Percentiles rank a stretch among this genome's conserved stretches.
Evolutionary conservation across 2,329 filamentous ascomycete species (phyloP).

Genomic region (Polytolypa hystricis): DNA sequence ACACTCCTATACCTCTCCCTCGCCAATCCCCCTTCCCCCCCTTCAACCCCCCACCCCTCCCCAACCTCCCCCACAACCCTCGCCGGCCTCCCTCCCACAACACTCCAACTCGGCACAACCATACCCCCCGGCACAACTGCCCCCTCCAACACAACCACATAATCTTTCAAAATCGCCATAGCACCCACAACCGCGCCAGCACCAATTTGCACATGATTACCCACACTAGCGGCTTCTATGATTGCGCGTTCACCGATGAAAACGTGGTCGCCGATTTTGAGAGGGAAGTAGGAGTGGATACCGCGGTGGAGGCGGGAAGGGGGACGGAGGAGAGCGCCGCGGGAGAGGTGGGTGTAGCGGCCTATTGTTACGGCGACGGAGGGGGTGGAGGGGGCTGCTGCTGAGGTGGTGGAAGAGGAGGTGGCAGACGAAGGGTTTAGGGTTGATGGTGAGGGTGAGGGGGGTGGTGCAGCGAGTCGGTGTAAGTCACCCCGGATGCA

Average conservation of each 20-base stretch:
- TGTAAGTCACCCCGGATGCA: constrained; percentile 86
- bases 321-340: constrained; percentile 66
- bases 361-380: constrained; percentile 66
- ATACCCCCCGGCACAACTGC: constrained; percentile 76
- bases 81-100: constrained; percentile 76
- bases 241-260: constrained; percentile 68
- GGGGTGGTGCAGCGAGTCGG: constrained; percentile 36
- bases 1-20: constrained; percentile 32
- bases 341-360: constrained; percentile 78
- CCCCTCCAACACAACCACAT: constrained; percentile 74
- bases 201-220: constrained; percentile 78
- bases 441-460: constrained; percentile 23
- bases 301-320: constrained; percentile 75
- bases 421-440: constrained; percentile 20
- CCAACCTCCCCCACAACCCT: constrained; percentile 67
- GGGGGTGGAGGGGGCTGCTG: constrained; percentile 18
- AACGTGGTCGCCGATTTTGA: constrained; percentile 90
- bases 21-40: constrained; percentile 33
- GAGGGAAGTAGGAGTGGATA: constrained; percentile 54
- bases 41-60: constrained; percentile 37
- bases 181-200: constrained; percentile 65
- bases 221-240: constrained; percentile 72
- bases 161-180: constrained; percentile 88
- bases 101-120: constrained; percentile 83
- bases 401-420: constrained; percentile 17